Evolutionary conservation across 192 early-diverging fungal species (phyloP).

Genomic region (Dispira parvispora): DNA sequence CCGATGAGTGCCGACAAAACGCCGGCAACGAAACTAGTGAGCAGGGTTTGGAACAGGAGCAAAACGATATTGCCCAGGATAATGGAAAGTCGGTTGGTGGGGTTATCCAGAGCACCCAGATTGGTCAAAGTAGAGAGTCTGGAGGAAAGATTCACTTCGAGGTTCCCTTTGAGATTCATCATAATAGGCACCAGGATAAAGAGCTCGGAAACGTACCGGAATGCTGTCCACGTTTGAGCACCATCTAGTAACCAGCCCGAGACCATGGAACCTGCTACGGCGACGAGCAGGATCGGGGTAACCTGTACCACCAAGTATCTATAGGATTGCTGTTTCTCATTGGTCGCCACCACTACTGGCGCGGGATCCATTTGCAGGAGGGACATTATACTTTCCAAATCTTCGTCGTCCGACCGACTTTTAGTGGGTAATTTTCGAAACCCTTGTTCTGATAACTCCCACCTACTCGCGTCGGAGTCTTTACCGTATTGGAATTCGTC

Average conservation of each 20-base stretch:
- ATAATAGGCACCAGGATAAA: constrained; percentile 76
- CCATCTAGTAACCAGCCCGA: constrained; percentile 54
- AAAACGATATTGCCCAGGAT: constrained; percentile 59
- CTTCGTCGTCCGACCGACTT: neutral
- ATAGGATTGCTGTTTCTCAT: neutral
- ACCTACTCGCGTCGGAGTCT: neutral
- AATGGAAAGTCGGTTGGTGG: constrained; percentile 28
- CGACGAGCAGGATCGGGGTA: constrained; percentile 46
- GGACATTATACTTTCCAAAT: neutral
- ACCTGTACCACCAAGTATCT: constrained; percentile 26
- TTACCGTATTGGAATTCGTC: too few species aligned
- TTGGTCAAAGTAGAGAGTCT: constrained; percentile 62
- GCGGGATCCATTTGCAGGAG: neutral
- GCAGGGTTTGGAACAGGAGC: constrained; percentile 51
- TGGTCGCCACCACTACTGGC: neutral
- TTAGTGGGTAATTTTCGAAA: neutral
- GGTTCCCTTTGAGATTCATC: constrained; percentile 78
- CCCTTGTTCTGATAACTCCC: neutral
- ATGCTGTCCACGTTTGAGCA: constrained; percentile 53
- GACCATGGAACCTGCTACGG: constrained; percentile 47
- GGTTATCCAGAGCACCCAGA: constrained; percentile 43
- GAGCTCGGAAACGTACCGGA: constrained; percentile 45
- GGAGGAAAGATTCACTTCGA: constrained; percentile 82
- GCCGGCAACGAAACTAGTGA: constrained; percentile 54
- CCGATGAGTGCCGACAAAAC: constrained; percentile 46